phyloP scores from a whole-genome alignment of 169 alveolate species.

The Ichthyophthirius multifiliis region DNA sequence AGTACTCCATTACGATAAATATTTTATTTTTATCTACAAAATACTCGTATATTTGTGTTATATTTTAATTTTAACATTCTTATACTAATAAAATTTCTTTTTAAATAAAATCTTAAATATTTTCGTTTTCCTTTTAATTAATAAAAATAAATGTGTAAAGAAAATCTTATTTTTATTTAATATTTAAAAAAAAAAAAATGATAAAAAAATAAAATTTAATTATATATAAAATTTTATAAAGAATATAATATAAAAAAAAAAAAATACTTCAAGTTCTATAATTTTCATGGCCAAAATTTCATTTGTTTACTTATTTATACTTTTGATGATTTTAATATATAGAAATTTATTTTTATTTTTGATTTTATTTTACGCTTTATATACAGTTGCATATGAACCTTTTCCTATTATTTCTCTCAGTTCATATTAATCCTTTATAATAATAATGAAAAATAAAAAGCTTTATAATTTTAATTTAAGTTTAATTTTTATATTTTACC shows the following conservation, averaged over 20 bases:
- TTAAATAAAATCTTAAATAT: not conserved
- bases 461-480: too few relatives aligned
- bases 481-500: too few relatives aligned
- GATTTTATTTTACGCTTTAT: not conserved
- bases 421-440: not conserved
- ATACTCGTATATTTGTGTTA: conserved; percentile 37
- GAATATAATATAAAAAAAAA: not conserved
- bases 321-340: not conserved
- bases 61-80: not conserved
- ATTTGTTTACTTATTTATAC: not conserved
- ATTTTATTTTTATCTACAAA: conserved; percentile 54
- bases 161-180: not conserved
- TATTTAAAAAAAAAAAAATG: not conserved
- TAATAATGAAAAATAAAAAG: too few relatives aligned
- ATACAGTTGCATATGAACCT: not conserved
- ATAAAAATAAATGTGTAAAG: not conserved
- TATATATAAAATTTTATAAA: too few relatives aligned
- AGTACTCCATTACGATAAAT: conserved; percentile 67
- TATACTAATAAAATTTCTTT: not conserved
- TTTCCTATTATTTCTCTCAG: not conserved
- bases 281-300: not conserved
- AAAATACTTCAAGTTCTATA: not conserved
- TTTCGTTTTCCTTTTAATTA: not conserved
- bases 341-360: not conserved
- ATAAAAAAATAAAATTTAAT: not conserved